Base-by-base conservation (phyloP, 2,329 filamentous ascomycete genomes). In the Paecilomyces dactylethromorphus region DNA sequence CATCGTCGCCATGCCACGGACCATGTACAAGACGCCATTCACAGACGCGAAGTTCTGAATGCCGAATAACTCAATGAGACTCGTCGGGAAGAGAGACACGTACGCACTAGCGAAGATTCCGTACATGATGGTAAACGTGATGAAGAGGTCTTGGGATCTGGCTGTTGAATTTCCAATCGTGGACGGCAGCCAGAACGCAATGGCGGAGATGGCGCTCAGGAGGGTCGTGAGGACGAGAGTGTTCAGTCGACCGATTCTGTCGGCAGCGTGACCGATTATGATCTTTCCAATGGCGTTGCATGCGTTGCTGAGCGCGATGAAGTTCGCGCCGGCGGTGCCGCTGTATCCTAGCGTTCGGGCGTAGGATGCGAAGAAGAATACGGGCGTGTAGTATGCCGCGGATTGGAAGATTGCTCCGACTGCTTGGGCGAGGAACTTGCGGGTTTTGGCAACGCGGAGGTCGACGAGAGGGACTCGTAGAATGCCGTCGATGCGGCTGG, bases 291-390 rank as follows among this genome's bases (percentile, higher is more conserved):
- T 64, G 3, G 73, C 73, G 55, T 77, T 78, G 2, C 72, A 71
- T 1, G 74, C 75, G 58, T 78, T 78, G 63, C 72, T 77, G 1
- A 76, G 63, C 0, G 76, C 70, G 54, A 77, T 74, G 15, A 78
- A 71, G 50, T 72, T 76, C 1, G 76, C 73, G 1, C 70, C 75
- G 26, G 72, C 71, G 2, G 62, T 64, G 8, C 63, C 60, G 53
- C 65, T 70, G 39, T 77, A 78, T 4, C 75, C 76, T 3, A 77
- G 63, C 5, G 74, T 71, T n/a, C 68, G 69, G 7, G 76, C 74
- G 60, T 75, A 78, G 24, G 74, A 68, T 1, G 75, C 70, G 49
- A 75, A 69, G 59, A 76, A 78, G 54, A 72, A 77, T 11, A 77
- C 59, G 1, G 76, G 76, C 13, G 72, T 74, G 15, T 71, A 70